phyloP scores from a whole-genome alignment of 139 green algal genomes.

The Closterium sp. region DNA sequence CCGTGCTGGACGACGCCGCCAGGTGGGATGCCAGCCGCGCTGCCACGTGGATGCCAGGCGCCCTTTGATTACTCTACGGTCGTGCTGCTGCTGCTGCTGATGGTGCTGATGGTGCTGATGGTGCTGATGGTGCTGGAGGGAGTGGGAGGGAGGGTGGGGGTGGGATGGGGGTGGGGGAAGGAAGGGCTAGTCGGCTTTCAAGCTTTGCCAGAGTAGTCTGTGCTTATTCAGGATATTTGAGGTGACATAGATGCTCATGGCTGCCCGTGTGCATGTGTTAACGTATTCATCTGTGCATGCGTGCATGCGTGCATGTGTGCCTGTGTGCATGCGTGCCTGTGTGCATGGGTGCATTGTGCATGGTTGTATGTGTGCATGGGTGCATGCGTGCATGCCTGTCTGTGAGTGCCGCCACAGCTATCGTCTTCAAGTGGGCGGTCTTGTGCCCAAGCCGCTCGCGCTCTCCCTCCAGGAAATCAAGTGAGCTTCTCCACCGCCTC shows the following conservation, averaged over 20 bases:
- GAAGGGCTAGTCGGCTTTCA: no score
- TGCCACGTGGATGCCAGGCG: background rate
- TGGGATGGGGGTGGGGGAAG: no score
- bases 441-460: conserved; percentile 17
- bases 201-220: no score
- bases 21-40: background rate
- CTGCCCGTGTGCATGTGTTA: no score
- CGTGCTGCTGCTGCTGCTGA: background rate
- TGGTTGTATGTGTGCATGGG: background rate
- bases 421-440: background rate
- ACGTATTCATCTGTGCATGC: no score
- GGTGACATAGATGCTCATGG: background rate
- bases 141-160: no score
- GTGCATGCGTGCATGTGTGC: background rate
- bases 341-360: background rate
- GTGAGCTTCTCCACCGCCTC: conserved; percentile 8
- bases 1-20: conserved; percentile 14
- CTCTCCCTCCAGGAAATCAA: conserved; percentile 18
- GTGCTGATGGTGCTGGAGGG: no score
- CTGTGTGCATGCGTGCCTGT: no score
- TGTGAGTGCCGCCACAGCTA: background rate
- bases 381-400: background rate
- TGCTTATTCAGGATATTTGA: no score
- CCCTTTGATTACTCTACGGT: background rate
- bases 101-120: background rate